Conservation (phyloP, 768 basidiomycete genomes). For the Rhizopogon vinicolor region DNA sequence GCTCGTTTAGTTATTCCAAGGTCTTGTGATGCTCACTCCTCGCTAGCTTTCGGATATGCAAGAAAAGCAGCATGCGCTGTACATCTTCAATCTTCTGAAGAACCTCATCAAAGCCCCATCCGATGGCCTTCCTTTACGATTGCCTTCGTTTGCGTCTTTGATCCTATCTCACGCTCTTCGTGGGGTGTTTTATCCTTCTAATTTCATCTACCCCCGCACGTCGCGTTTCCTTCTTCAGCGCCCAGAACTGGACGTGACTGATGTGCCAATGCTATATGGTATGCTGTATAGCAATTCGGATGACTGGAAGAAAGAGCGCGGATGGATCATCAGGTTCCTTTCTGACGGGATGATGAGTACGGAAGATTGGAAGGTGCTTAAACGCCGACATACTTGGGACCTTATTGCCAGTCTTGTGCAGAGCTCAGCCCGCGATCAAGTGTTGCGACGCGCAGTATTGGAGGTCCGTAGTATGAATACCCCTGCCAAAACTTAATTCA, state of each 20-base stretch:
- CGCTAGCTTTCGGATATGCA: slow-evolving; percentile 60
- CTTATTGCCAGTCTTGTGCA: slow-evolving; percentile 80
- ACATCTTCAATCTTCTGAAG: slow-evolving; percentile 65
- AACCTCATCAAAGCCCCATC: slow-evolving; percentile 45
- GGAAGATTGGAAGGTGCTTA: slow-evolving; percentile 79
- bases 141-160: slow-evolving; percentile 78
- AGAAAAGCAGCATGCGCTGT: slow-evolving; percentile 69
- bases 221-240: slow-evolving; percentile 89
- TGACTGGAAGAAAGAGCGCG: slow-evolving; percentile 84
- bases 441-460: slow-evolving; percentile 54
- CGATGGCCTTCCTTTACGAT: slow-evolving; percentile 39
- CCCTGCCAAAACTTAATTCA: background rate
- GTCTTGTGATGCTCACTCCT: background rate
- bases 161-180: slow-evolving; percentile 80
- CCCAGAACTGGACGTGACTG: slow-evolving; percentile 69
- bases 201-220: slow-evolving; percentile 83
- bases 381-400: slow-evolving; percentile 85
- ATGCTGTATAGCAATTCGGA: slow-evolving; percentile 80
- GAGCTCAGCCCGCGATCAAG: slow-evolving; percentile 48
- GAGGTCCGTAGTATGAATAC: slow-evolving; percentile 45
- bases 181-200: slow-evolving; percentile 81
- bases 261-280: slow-evolving; percentile 88
- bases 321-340: slow-evolving; percentile 83
- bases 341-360: slow-evolving; percentile 73
- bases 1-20: background rate